Base-by-base conservation (phyloP, 345 rosid genomes). In the Gossypioides kirkii region DNA sequence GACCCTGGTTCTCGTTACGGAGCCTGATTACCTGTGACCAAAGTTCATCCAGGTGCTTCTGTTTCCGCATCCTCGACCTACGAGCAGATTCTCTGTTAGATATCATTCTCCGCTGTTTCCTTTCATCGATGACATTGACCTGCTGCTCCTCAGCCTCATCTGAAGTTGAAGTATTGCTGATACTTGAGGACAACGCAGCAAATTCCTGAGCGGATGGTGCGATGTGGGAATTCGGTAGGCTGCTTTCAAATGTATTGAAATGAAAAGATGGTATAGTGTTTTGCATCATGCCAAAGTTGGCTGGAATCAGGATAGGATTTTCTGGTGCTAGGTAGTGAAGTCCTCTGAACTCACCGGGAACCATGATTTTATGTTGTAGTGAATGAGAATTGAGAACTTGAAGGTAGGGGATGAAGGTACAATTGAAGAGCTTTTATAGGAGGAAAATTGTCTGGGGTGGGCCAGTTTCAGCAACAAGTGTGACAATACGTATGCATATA, bases 31-130 rank as follows among this genome's bases (percentile, higher is more conserved):
- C 96, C 73, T 91, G 98, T 55, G 98, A 83, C 91, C 91, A 89
- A 32, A 94, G 90, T 79, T 94, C 99, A 80, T 94, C 98, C 32
- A 94, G 89, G 85, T 94, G 98, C 82, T 81, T 90, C 81, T 92
- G 99, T 68, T 94, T 94, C 78, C 99, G 80, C 98, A 92, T 92
- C 86, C 99, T 76, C 12, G 99, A 94, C 84, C 99, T 82, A 1
- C 99, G 85, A 18, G 99, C 99, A 4, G 99, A 94, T 78, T 94
- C 98, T 77, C 99, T 82, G 74, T 94, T 94, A 6, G 99, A 94
- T 59, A 94, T 88, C 99, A 92, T 94, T 78, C 98, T 85, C 64
- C 98, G 80, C 78, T 87, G 90, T 84, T 86, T 92, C 94, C 99
- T 88, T 77, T 95, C 98, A 25, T 95, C 91, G 28, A 90, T 86